Conservation (phyloP, 768 basidiomycete species). For the Arthromyces matolae region DNA sequence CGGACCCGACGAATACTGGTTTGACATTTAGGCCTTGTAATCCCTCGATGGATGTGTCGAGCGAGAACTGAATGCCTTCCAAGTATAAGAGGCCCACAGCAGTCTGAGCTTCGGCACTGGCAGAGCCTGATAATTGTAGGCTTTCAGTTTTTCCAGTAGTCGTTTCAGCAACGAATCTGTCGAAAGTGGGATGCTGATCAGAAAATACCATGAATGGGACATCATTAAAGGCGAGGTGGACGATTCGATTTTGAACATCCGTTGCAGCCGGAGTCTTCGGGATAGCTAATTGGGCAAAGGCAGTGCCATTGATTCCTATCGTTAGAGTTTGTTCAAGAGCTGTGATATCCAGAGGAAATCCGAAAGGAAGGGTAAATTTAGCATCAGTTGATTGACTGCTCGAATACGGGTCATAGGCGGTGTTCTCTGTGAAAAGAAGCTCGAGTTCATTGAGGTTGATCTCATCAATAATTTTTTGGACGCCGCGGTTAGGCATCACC, state of each 20-base stretch:
- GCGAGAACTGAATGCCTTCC: conserved; percentile 53
- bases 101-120: conserved; percentile 56
- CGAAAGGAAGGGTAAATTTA: conserved; percentile 64
- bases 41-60: conserved; percentile 56
- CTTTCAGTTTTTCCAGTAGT: conserved; percentile 44
- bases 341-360: conserved; percentile 65
- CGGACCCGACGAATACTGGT: conserved; percentile 50
- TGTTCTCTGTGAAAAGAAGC: conserved; percentile 53
- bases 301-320: conserved; percentile 44
- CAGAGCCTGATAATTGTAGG: conserved; percentile 50
- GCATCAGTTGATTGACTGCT: conserved; percentile 59
- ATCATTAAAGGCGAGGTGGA: conserved; percentile 55
- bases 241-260: conserved; percentile 57
- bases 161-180: conserved; percentile 59
- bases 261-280: conserved; percentile 56
- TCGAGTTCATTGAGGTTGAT: conserved; percentile 58
- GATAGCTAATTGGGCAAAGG: conserved; percentile 58
- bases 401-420: conserved; percentile 54
- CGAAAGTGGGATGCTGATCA: conserved; percentile 48
- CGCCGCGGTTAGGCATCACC: conserved; percentile 59
- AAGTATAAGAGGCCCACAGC: conserved; percentile 63
- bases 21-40: conserved; percentile 59
- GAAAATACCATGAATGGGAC: conserved; percentile 57
- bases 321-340: conserved; percentile 58
- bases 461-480: conserved; percentile 58